Base-by-base conservation (phyloP, 306 rosid species). In the Corylus heterophylla region DNA sequence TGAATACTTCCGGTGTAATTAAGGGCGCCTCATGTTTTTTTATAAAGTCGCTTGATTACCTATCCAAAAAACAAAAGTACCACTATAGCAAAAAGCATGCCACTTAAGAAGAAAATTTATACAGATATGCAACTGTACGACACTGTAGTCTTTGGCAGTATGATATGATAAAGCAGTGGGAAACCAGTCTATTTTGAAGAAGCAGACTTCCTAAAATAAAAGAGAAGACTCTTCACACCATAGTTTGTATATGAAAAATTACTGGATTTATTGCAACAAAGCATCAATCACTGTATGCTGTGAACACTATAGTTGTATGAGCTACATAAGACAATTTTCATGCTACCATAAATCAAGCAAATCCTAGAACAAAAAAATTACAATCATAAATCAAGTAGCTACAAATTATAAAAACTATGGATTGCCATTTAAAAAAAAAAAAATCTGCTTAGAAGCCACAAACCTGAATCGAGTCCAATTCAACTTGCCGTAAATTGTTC, bases 401-500 rank as follows among this genome's bases (percentile, higher is more conserved):
- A 56, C 25, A 7, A 54, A 50, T 48, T 25, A 69, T 10, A 51
- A 9, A 42, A 31, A 16, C 50, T 27, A 35, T 50, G 45, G 37
- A 18, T 6, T 12, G 12, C 13, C 44, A 62, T 54, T 61, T 22
- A 22, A 22, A 22, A 22, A 22, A 74, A 44, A 74, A 74, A 74
- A 74, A 4, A 47, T 20, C n/a, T 27, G 12, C 63, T 39, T 35
- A 85, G 75, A 9, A 58, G 78, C 59, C 54, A 74, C 86, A 79
- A 80, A 94, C 98, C 98, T 94, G 98, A 83, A 95, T 95, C 0
- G 99, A 93, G 78, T 93, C 99, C 89, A 95, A 83, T 86, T 95
- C 99, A 77, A 95, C 94, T 90, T 91, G 91, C 61, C 97, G 99
- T 81, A 93, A 79, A 81, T 93, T 93, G 78, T 91, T 90, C 89